These are phyloP conservation scores for Hortaea sp. DNA, from an alignment of 2,329 filamentous ascomycete species.

Conservation along the genomic window DNA sequence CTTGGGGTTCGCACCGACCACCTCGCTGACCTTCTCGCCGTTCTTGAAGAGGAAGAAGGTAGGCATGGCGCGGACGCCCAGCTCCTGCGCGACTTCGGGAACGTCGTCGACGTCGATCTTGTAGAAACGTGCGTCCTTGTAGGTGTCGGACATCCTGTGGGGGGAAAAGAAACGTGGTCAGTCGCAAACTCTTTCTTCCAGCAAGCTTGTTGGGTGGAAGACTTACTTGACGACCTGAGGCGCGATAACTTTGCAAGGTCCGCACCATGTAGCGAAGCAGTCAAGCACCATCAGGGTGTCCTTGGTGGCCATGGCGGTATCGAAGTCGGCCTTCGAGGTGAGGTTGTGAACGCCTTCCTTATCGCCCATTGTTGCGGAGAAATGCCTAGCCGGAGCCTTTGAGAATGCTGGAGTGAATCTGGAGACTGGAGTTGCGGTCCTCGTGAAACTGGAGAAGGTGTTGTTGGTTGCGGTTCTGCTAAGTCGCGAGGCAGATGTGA, in stretches of 20 bases:
- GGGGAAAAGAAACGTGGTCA: background rate
- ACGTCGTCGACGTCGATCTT: conserved; percentile 88
- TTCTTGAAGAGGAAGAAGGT: conserved; percentile 80
- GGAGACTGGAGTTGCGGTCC: too few relatives aligned
- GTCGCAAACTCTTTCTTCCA: background rate
- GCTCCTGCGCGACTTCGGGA: conserved; percentile 62
- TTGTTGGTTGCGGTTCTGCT: background rate
- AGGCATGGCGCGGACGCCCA: conserved; percentile 82
- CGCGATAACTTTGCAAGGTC: conserved; percentile 85
- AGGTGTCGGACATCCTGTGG: conserved; percentile 49
- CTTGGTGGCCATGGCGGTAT: conserved; percentile 40
- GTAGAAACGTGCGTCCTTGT: conserved; percentile 60
- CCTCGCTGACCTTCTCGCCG: conserved; percentile 59
- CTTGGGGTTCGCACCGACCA: conserved; percentile 72
- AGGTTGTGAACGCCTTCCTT: conserved; percentile 43
- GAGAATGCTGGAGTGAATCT: too few relatives aligned
- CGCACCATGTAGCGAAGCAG: conserved; percentile 85
- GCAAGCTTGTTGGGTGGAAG: background rate
- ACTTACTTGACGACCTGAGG: conserved; percentile 57
- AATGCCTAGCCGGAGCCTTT: conserved; percentile 16
- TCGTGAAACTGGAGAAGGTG: too few relatives aligned
- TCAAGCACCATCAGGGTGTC: conserved; percentile 66
- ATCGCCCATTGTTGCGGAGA: conserved; percentile 33
- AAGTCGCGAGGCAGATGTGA: conserved; percentile 20
- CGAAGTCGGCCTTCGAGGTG: conserved; percentile 50